Base-by-base conservation (phyloP, 2,329 filamentous ascomycete species). In the Colletotrichum melonis region DNA sequence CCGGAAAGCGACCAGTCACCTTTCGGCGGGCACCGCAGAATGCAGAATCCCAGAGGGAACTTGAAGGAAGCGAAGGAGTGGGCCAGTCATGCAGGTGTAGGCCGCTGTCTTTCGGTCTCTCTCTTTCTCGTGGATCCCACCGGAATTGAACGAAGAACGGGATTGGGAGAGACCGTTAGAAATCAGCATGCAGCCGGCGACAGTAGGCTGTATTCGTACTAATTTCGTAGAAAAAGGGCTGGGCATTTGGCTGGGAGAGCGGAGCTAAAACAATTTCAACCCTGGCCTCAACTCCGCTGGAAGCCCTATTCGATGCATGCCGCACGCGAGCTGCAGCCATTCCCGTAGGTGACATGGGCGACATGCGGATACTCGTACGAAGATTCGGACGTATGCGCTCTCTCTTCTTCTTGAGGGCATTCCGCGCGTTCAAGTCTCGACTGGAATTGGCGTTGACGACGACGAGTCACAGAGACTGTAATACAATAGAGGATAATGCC, bases 241-340 rank as follows among this genome's bases (percentile, higher is more conserved):
- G 24, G n/a, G 38, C 26, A 1, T 28, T 42, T 42, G 38, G 38
- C 38, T 42, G 16, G 14, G 38, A 62, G 24, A 28, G 26, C 38
- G 24, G 58, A 46, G 42, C 42, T 16, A 63, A 32, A 63, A 52
- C 26, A 49, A n/a, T 42, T 42, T 5, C 42, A 30, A 52, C 30
- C 42, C 28, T 32, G 60, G 28, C 26, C 26, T n/a, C n/a, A 63
- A n/a, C 28, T 63, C 42, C 28, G 46, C 19, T 54, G 19, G 22
- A 30, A 56, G 16, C 55, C 65, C 57, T 35, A 26, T 49, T 49
- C 56, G 49, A 60, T 32, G 64, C 38, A 32, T 22, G 54, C 35
- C 54, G 64, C 38, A 32, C 32, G 54, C 56, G 32, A 42, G 38
- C 52, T 32, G 64, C 54, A 58, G 35, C 60, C 46, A 55, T 64